Conservation (phyloP, 116 monocot genomes). For the Posidonia oceanica region DNA sequence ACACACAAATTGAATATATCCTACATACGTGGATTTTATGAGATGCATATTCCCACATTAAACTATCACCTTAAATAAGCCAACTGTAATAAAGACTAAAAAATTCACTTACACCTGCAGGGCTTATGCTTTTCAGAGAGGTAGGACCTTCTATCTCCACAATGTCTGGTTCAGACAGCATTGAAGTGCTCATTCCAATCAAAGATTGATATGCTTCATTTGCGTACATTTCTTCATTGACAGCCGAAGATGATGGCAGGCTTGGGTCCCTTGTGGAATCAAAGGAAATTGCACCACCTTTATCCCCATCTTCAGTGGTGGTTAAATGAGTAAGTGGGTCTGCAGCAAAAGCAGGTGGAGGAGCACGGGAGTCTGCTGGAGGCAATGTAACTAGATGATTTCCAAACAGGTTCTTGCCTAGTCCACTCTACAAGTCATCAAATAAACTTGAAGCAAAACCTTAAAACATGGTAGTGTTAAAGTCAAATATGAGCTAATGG, state of each 20-base stretch:
- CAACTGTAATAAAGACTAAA: background rate
- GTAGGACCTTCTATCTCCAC: slow-evolving; percentile 75
- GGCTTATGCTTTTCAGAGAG: slow-evolving; percentile 40
- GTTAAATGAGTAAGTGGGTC: slow-evolving; percentile 57
- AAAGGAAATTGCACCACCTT: slow-evolving; percentile 26
- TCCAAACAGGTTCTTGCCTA: slow-evolving; percentile 94
- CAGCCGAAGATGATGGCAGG: slow-evolving; percentile 12
- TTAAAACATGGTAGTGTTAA: no score
- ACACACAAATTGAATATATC: background rate
- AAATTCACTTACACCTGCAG: slow-evolving; percentile 44
- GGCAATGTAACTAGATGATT: slow-evolving; percentile 69
- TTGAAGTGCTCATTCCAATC: slow-evolving; percentile 17
- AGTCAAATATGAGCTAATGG: no score
- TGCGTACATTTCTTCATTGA: slow-evolving; percentile 14
- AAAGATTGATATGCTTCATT: slow-evolving; percentile 26
- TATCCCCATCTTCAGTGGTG: slow-evolving; percentile 28
- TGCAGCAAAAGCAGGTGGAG: slow-evolving; percentile 65
- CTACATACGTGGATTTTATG: background rate
- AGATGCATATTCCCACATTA: background rate
- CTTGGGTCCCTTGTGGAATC: slow-evolving; percentile 21
- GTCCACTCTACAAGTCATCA: slow-evolving; percentile 52
- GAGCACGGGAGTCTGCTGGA: slow-evolving; percentile 30
- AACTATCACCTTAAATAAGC: background rate
- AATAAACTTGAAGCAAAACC: background rate
- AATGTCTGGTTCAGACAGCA: slow-evolving; percentile 55